Base-by-base conservation (phyloP, 768 basidiomycete species). In the Amanita fuliginea region DNA sequence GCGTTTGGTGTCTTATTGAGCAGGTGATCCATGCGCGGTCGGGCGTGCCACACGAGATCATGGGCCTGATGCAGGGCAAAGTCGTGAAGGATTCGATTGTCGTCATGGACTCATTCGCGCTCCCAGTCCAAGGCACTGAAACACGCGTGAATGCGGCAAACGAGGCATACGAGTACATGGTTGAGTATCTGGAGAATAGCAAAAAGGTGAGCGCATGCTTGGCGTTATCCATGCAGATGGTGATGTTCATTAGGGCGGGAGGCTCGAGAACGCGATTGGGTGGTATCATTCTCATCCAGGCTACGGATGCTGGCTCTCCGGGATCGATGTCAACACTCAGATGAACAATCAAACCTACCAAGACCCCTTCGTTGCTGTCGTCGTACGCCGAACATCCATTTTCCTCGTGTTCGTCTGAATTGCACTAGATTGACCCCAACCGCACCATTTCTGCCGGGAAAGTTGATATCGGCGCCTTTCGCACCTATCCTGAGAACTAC, bases 271-370 rank as follows among this genome's bases (percentile, higher is more conserved):
- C 61, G 83, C 81, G 6, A 87, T 94, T 55, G 92, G 92, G n/a
- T 95, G 92, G 92, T 96, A 96, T 63, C 92, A 96, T 64, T 95
- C 92, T 13, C 96, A 99, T 69, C 96, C 96, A 4, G 96, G 96
- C 11, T 99, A 98, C 62, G 96, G 96, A 14, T 99, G 96, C 65
- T 99, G 96, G 96, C 70, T 99, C 7, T 97, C 94, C 10, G 96
- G 96, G 21, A 98, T 99, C 67, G 96, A 99, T 59, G 96, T 98
- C 51, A 89, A 86, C 62, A 99, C 96, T 0, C 96, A 99, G 61
- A 77, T 88, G 70, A 92, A 81, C 59, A 94, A 97, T 63, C 95
- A 99, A 60, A 85, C 84, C 60, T 93, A 80, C 69, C 86, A 88
- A 64, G 95, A 99, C 65, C 95, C 95, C 2, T 99, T 97, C 62